phyloP scores from a whole-genome alignment of 805 yeast genomes.

The Suhomyces vadensis region DNA sequence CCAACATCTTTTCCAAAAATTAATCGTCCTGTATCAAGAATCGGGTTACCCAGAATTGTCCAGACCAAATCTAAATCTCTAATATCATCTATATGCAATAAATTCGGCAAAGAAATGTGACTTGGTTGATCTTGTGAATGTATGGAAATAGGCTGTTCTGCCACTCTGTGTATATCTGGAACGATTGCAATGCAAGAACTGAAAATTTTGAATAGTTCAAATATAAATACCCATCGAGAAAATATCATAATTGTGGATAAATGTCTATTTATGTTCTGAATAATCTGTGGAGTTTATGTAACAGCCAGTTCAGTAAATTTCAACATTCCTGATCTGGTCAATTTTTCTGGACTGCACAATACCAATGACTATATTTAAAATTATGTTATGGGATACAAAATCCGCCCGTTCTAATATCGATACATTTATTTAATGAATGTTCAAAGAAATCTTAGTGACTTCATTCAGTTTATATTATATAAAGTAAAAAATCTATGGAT shows the following conservation, averaged over 20 bases:
- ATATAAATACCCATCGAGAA: not conserved
- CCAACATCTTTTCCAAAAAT: conserved; percentile 41
- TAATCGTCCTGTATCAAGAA: conserved; percentile 53
- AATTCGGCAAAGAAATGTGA: conserved; percentile 36
- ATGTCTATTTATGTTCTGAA: not conserved
- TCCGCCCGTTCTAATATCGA: too few species aligned
- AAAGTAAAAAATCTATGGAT: not conserved
- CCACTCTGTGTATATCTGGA: too few species aligned
- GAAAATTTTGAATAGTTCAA: not conserved
- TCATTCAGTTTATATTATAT: not conserved
- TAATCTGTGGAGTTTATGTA: too few species aligned
- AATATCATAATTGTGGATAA: not conserved
- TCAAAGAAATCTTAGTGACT: not conserved
- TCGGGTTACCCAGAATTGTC: conserved; percentile 29
- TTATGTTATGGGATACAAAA: too few species aligned
- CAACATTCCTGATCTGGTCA: conserved; percentile 1
- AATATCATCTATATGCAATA: conserved; percentile 25
- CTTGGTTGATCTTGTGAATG: not conserved
- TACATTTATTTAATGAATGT: too few species aligned
- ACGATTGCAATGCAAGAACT: not conserved
- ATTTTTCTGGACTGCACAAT: not conserved
- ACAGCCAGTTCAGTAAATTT: not conserved
- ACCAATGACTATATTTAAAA: not conserved
- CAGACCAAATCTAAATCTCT: conserved; percentile 30
- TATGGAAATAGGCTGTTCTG: too few species aligned